Evolutionary conservation across 305 asterid species (phyloP), one percentile per base, ranked within the genome.

Genomic region (Plantago lanceolata): DNA sequence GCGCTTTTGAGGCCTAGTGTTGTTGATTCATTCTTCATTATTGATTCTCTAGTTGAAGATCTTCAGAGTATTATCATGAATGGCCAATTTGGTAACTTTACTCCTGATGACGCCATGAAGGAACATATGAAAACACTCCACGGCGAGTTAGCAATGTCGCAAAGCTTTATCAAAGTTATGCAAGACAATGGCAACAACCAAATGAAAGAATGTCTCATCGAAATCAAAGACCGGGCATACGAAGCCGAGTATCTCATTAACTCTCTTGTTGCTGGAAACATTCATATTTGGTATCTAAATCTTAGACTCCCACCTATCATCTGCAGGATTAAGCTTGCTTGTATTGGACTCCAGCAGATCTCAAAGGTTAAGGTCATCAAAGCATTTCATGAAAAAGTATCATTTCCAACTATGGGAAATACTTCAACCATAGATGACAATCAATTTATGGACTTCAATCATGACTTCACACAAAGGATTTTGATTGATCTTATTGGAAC

Each of bases 11-110:
- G 43, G 57, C 12, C 62, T 9, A 15, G 3, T 19, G 29, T 5
- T 5, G 50, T 63, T 0, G 58, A 57, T 58, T 63, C 70, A 16
- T 29, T 35, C 12, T 59, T 51, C 8, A 15, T 63, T 61, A 57
- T 62, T 17, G 70, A 58, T 48, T 63, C 67, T 28, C 48, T 73
- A 24, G 37, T 67, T 58, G 48, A 63, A 16, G 59, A 67, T 50
- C 66, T 73, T 14, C 12, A 59, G 19, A 3, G 48, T 5, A 9
- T 59, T 8, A 19, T 59, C 4, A 35, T 6, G 44, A 19, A 5
- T 18, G 28, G 51, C 6, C 35, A 0, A 19, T 19, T 40, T 3
- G 2, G 44, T 5, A 35, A 0, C 6, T 19, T 19, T 7, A 19
- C 14, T n/a, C 19, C 26, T 18, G 19, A 15, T 54, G 63, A 58